Conservation (phyloP, 2,329 filamentous ascomycete species). For the Sporothrix humicola region DNA sequence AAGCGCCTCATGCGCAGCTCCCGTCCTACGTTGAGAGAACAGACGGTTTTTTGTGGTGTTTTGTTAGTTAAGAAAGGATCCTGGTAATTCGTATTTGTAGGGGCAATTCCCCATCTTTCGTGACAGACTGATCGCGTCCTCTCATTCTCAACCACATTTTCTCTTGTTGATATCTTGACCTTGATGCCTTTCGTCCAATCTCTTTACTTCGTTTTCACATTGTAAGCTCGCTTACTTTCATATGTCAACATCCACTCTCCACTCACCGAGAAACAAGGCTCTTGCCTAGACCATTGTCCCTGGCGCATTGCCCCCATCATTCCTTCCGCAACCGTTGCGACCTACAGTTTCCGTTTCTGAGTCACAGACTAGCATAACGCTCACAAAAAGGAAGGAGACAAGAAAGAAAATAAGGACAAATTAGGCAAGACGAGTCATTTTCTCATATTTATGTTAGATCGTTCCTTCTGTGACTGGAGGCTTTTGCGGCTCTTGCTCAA, state of each 20-base stretch:
- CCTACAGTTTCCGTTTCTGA: constrained; percentile 17
- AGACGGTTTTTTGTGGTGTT: not conserved
- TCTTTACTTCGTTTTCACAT: not conserved
- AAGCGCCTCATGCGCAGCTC: not conserved
- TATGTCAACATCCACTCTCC: constrained; percentile 1
- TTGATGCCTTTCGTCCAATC: not conserved
- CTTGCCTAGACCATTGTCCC: constrained; percentile 10
- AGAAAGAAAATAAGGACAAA: not conserved
- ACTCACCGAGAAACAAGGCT: not conserved
- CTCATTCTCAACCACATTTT: not conserved
- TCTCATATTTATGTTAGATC: not conserved
- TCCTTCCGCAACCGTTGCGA: constrained; percentile 28
- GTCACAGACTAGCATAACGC: not conserved
- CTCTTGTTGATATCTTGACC: not conserved
- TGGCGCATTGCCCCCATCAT: not conserved
- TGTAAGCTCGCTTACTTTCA: constrained; percentile 26
- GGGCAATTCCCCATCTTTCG: not conserved
- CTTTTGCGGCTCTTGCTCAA: constrained; percentile 13
- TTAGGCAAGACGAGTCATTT: constrained; percentile 14
- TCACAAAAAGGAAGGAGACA: not conserved
- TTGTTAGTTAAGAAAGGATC: not conserved
- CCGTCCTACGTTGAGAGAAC: not conserved
- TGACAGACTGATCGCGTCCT: not conserved
- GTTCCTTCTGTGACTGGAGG: constrained; percentile 14
- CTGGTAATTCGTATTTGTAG: constrained; percentile 3